Evolutionary conservation across 306 rosid species (phyloP), one percentile per base, ranked within the genome.

Genomic region (Hylodesmum podocarpum): DNA sequence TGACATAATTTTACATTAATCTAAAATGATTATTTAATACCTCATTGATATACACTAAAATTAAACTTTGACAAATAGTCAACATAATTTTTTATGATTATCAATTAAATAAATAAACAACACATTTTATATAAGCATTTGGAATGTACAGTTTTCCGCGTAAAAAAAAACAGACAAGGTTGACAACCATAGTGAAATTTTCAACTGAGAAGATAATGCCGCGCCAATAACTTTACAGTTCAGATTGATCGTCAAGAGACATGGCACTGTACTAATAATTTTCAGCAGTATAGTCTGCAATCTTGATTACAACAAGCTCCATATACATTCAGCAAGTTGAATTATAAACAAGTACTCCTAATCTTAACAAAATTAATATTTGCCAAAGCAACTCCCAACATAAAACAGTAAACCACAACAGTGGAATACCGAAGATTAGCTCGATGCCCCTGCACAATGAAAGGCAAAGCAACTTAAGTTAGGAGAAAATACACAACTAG

Each of bases 381-480:
- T 53, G 61, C 61, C 68, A 40, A 66, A 34, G 31, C 49, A 59
- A 69, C 40, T 59, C 16, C 46, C 37, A 36, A 76, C 15, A 70
- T 59, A 59, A 34, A 81, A 73, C 10, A n/a, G 62, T 74, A 66
- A 24, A 6, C 25, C 43, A 37, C 74, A 49, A 16, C 44, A 25
- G 39, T 16, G 70, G 27, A n/a, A n/a, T n/a, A n/a, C n/a, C n/a
- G n/a, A 51, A 50, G 58, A 41, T 82, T 84, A 86, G 72, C 57
- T 83, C 55, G 86, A 83, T 25, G 88, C 86, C 13, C 89, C 96
- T 87, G 93, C 91, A 78, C 76, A 73, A 44, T 66, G 49, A 49
- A 75, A 75, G 28, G 73, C 18, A 10, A 58, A 55, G 43, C 2
- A 21, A 4, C 77, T 21, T 12, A 4, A 28, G 80, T 84, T 54